phyloP scores from a whole-genome alignment of 2,329 filamentous ascomycete species.

The Mariannaea elegans region DNA sequence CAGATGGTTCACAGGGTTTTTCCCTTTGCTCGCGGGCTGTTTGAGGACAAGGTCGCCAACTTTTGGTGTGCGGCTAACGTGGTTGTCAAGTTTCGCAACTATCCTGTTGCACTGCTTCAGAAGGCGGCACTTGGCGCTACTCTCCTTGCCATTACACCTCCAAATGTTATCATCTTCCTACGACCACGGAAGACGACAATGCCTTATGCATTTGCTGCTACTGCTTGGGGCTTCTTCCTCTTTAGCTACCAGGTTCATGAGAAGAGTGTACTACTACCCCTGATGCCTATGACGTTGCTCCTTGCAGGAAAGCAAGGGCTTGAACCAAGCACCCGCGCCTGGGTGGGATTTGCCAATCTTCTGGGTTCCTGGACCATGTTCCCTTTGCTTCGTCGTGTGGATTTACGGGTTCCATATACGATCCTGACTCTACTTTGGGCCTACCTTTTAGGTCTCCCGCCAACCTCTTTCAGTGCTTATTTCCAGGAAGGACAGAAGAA shows the following conservation, averaged over 20 bases:
- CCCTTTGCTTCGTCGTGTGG: slow-evolving; percentile 85
- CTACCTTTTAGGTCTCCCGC: slow-evolving; percentile 88
- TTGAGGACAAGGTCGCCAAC: slow-evolving; percentile 99
- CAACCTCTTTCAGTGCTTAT: slow-evolving; percentile 76
- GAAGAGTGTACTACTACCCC: slow-evolving; percentile 91
- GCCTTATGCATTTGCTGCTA: slow-evolving; percentile 81
- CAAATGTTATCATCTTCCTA: slow-evolving; percentile 81
- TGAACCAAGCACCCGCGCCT: slow-evolving; percentile 78
- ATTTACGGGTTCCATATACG: slow-evolving; percentile 83
- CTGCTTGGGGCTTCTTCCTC: slow-evolving; percentile 96
- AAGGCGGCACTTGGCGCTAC: slow-evolving; percentile 79
- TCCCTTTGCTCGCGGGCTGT: slow-evolving; percentile 92
- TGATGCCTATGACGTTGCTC: slow-evolving; percentile 92
- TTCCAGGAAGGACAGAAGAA: slow-evolving; percentile 57
- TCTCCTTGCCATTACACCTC: slow-evolving; percentile 77
- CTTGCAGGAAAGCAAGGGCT: slow-evolving; percentile 82
- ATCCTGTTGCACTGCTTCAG: slow-evolving; percentile 77
- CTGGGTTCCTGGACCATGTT: slow-evolving; percentile 94
- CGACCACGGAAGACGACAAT: slow-evolving; percentile 80
- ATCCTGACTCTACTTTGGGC: slow-evolving; percentile 90
- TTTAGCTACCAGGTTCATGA: slow-evolving; percentile 99
- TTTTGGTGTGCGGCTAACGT: slow-evolving; percentile 96
- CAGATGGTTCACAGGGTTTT: slow-evolving; percentile 95
- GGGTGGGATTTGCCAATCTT: slow-evolving; percentile 96
- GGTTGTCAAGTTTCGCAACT: slow-evolving; percentile 83